Evolutionary conservation across 768 basidiomycete species (phyloP).

Genomic region (Tulasnella sp.): DNA sequence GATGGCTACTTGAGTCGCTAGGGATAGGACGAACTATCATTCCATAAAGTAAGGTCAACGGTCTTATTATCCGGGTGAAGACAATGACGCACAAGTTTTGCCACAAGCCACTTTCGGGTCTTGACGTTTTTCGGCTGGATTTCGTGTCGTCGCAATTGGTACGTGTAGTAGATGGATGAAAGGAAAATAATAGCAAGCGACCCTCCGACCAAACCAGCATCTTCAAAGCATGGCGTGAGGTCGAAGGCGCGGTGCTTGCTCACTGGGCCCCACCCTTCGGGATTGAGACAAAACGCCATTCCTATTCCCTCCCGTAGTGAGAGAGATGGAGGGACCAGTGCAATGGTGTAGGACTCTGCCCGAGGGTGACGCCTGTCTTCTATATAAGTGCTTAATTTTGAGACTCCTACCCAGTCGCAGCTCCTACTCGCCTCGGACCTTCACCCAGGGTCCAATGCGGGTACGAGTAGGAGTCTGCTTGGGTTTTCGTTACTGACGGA

Average conservation of each 20-base stretch:
- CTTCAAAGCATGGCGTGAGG: constrained; percentile 76
- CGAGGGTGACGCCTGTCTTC: not conserved
- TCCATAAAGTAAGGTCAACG: constrained; percentile 15
- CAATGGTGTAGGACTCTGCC: too few relatives aligned
- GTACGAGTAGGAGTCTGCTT: too few relatives aligned
- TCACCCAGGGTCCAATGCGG: too few relatives aligned
- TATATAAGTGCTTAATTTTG: not conserved
- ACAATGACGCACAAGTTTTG: constrained; percentile 61
- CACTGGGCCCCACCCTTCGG: constrained; percentile 62
- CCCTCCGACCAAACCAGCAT: constrained; percentile 59
- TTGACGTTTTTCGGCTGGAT: constrained; percentile 41
- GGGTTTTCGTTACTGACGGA: not conserved
- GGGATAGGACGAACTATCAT: not conserved
- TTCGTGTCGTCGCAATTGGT: constrained; percentile 35
- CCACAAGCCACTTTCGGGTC: constrained; percentile 52
- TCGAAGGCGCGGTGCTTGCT: constrained; percentile 67
- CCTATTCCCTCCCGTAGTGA: not conserved
- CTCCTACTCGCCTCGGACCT: too few relatives aligned
- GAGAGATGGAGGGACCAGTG: not conserved
- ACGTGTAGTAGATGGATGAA: constrained; percentile 43
- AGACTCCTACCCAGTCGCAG: too few relatives aligned
- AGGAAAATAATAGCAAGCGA: constrained; percentile 50
- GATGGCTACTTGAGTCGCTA: not conserved
- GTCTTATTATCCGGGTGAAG: not conserved
- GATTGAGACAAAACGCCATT: constrained; percentile 21